Conservation (phyloP, 805 yeast genomes). For the Vanderwaltozyma verrucispora region DNA sequence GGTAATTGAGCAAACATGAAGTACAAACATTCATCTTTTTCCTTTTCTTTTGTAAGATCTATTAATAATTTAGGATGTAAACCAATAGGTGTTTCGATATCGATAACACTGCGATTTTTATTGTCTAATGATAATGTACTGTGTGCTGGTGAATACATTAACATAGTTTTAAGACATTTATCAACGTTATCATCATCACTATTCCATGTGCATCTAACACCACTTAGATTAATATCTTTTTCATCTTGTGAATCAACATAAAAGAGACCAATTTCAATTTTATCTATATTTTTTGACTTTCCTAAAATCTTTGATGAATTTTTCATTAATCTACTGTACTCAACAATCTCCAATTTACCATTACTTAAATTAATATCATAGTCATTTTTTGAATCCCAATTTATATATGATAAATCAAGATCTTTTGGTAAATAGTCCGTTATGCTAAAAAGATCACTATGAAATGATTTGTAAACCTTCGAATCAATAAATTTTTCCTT, state of each 20-base stretch:
- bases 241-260: constrained; percentile 17
- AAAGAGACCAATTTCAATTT: constrained; percentile 22
- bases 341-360: constrained; percentile 9
- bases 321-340: constrained; percentile 9
- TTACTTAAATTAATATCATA: constrained; percentile 11
- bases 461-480: constrained; percentile 6
- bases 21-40: constrained; percentile 31
- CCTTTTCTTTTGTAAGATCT: constrained; percentile 5
- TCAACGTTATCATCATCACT: constrained; percentile 8
- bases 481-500: constrained; percentile 2
- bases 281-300: constrained; percentile 4
- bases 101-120: constrained; percentile 1
- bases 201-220: constrained; percentile 23
- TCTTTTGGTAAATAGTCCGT: background rate
- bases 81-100: constrained; percentile 27
- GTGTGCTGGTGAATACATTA: constrained; percentile 12
- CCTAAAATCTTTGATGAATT: constrained; percentile 4
- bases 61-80: constrained; percentile 30
- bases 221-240: constrained; percentile 17
- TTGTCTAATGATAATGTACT: background rate
- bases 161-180: constrained; percentile 21
- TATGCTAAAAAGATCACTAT: constrained; percentile 6
- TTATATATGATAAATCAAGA: constrained; percentile 1
- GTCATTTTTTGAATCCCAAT: constrained; percentile 4
- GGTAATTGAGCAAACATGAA: constrained; percentile 37